Evolutionary conservation across 176 grass and related monocot genomes (phyloP).

Genomic region (Secale cereale): DNA sequence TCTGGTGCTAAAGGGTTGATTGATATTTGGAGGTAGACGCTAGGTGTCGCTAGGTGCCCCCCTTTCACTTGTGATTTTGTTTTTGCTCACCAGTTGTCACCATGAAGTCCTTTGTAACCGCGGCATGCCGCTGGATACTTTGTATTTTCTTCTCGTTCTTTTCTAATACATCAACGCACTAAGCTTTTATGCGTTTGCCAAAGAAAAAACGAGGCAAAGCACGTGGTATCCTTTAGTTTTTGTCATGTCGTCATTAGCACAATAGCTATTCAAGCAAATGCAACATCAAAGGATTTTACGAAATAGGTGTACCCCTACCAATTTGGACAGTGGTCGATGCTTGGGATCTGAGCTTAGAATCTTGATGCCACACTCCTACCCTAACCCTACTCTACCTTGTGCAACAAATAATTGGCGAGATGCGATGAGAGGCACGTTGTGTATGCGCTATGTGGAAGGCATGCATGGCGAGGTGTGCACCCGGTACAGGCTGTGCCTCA

Average conservation of each 20-base stretch:
- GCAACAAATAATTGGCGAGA: conserved; percentile 21
- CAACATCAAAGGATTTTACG: neutral
- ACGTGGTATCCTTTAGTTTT: neutral
- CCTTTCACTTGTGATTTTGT: no score
- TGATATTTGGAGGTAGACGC: no score
- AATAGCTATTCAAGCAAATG: neutral
- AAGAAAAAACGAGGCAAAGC: no score
- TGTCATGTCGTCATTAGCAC: neutral
- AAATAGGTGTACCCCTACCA: neutral
- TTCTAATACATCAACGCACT: no score
- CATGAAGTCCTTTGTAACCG: no score
- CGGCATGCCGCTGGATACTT: no score
- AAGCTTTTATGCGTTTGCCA: no score
- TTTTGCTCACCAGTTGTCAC: no score
- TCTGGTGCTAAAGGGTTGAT: no score
- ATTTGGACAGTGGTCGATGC: neutral
- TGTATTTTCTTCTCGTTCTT: no score
- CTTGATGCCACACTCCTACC: conserved; percentile 5
- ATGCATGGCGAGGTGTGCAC: conserved; percentile 19
- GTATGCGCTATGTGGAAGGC: conserved; percentile 35
- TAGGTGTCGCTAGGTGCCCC: no score
- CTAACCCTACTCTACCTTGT: neutral
- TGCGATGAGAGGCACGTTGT: neutral
- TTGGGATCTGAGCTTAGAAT: conserved; percentile 14
- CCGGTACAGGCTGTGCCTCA: conserved; percentile 18